phyloP scores from a whole-genome alignment of 2,329 filamentous ascomycete species.

The Arthroderma sp. region DNA sequence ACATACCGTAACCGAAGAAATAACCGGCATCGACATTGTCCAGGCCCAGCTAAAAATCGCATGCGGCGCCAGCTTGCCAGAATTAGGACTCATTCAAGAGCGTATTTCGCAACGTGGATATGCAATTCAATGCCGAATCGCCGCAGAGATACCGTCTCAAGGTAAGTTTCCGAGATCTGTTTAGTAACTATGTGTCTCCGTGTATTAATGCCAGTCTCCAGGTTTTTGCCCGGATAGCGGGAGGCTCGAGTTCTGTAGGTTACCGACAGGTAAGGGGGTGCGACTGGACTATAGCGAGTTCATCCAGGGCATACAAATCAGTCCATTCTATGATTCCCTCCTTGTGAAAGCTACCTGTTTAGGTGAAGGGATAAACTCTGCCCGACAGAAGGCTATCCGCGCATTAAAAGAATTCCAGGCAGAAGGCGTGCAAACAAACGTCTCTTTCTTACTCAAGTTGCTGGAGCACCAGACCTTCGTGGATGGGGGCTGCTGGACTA shows the following conservation, averaged over 20 bases:
- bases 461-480: conserved; percentile 91
- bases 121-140: conserved; percentile 97
- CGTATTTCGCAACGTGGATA: conserved; percentile 91
- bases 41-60: conserved; percentile 98
- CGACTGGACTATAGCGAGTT: conserved; percentile 89
- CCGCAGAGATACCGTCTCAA: conserved; percentile 85
- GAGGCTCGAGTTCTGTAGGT: conserved; percentile 98
- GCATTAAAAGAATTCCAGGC: conserved; percentile 95
- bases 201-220: conserved; percentile 6
- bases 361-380: conserved; percentile 91
- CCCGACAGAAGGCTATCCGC: conserved; percentile 83
- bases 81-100: conserved; percentile 95
- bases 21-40: conserved; percentile 96
- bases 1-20: conserved; percentile 98
- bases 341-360: conserved; percentile 87
- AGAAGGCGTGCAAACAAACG: conserved; percentile 97
- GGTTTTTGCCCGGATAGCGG: conserved; percentile 89
- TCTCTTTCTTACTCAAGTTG: conserved; percentile 86
- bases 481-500: conserved; percentile 92
- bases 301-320: conserved; percentile 85
- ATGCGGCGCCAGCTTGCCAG: conserved; percentile 79
- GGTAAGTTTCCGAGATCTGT: too few species aligned
- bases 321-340: conserved; percentile 73
- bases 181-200: too few species aligned
- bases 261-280: conserved; percentile 87